Evolutionary conservation across 2,329 filamentous ascomycete genomes (phyloP).

Genomic region (Gyromitra esculenta): DNA sequence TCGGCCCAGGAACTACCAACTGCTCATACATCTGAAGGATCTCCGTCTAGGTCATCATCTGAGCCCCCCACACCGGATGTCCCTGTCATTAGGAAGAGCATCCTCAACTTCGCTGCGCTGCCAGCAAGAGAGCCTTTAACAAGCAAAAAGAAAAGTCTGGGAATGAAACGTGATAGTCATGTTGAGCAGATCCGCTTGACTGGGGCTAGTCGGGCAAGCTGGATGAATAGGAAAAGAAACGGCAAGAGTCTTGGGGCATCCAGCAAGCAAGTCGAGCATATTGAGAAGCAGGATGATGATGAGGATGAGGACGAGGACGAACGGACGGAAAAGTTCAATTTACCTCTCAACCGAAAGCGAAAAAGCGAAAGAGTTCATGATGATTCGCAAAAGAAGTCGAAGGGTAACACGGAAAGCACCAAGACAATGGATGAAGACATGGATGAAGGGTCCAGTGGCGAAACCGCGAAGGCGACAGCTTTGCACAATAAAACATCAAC

Average conservation of each 20-base stretch:
- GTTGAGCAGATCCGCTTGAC: constrained; percentile 67
- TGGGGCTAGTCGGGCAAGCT: constrained; percentile 66
- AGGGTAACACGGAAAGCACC: constrained; percentile 21
- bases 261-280: constrained; percentile 58
- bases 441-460: constrained; percentile 46
- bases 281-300: constrained; percentile 64
- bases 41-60: constrained; percentile 44
- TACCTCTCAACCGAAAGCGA: constrained; percentile 34
- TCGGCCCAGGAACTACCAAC: constrained; percentile 18
- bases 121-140: constrained; percentile 88
- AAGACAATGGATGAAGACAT: constrained; percentile 23
- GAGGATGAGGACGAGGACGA: constrained; percentile 68
- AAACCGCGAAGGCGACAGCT: constrained; percentile 48
- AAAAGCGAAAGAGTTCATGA: constrained; percentile 46
- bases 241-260: constrained; percentile 74
- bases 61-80: constrained; percentile 48
- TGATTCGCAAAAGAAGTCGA: constrained; percentile 47
- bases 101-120: constrained; percentile 90
- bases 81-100: constrained; percentile 74
- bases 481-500: constrained; percentile 80
- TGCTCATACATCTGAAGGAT: constrained; percentile 22
- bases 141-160: constrained; percentile 80
- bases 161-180: constrained; percentile 78
- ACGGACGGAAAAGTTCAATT: constrained; percentile 15
- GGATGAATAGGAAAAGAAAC: constrained; percentile 76